These are phyloP conservation scores for Pezicula carpinea DNA, from an alignment of 2,329 filamentous ascomycete genomes.

Conservation along the genomic window DNA sequence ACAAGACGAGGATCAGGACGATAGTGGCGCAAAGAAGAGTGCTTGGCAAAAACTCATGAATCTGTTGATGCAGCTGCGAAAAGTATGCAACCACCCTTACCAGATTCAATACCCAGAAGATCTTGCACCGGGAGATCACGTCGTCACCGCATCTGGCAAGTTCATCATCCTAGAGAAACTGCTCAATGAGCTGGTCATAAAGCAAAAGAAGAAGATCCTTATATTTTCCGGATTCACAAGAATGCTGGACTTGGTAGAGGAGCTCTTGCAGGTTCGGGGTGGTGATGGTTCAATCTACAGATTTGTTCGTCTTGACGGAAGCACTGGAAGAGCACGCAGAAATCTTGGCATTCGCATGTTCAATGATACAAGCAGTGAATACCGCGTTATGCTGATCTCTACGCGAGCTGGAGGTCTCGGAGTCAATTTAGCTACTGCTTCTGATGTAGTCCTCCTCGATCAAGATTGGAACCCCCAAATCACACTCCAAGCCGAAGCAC, in stretches of 20 bases:
- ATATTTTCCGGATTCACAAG: slow-evolving; percentile 94
- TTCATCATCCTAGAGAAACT: slow-evolving; percentile 78
- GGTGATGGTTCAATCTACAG: slow-evolving; percentile 61
- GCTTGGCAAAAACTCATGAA: slow-evolving; percentile 67
- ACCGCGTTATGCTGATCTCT: slow-evolving; percentile 88
- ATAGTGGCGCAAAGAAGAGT: slow-evolving; percentile 24
- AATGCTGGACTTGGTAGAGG: slow-evolving; percentile 85
- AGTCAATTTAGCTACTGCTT: slow-evolving; percentile 93
- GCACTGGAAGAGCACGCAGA: slow-evolving; percentile 73
- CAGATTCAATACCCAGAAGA: slow-evolving; percentile 25
- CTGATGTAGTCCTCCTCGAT: slow-evolving; percentile 95
- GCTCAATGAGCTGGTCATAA: slow-evolving; percentile 69
- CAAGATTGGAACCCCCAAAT: slow-evolving; percentile 98
- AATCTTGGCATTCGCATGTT: slow-evolving; percentile 93
- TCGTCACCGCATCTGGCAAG: slow-evolving; percentile 87
- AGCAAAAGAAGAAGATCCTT: slow-evolving; percentile 73
- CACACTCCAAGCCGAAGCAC: slow-evolving; percentile 88
- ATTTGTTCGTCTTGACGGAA: slow-evolving; percentile 80
- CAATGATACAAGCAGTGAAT: slow-evolving; percentile 73
- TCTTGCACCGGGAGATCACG: slow-evolving; percentile 71
- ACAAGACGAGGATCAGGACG: slow-evolving; percentile 12
- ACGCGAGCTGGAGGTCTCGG: slow-evolving; percentile 93
- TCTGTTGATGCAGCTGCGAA: slow-evolving; percentile 89
- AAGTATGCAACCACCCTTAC: slow-evolving; percentile 88
- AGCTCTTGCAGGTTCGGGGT: slow-evolving; percentile 58